Conservation (phyloP, 129 eudicot genomes). For the Scalesia atractyloides region DNA sequence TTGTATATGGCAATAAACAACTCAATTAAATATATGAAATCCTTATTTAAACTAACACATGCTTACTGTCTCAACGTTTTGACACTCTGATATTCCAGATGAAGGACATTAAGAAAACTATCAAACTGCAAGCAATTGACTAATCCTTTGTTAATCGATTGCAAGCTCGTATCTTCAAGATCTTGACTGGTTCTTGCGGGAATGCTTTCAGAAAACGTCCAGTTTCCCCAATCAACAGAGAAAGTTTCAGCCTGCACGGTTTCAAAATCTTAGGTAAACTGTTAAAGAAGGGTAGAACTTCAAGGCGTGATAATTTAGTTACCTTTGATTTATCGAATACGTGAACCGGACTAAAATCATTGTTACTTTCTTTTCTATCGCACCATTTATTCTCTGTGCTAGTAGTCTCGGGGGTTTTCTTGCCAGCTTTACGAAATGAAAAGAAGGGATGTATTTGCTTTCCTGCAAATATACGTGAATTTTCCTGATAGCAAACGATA, state of each 20-base stretch:
- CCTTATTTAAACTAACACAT: conserved; percentile 11
- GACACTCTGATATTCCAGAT: conserved; percentile 33
- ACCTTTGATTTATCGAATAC: conserved; percentile 75
- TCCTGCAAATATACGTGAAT: conserved; percentile 83
- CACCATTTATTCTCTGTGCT: conserved; percentile 48
- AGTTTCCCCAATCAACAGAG: conserved; percentile 74
- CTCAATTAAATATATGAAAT: background rate
- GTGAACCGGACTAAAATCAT: conserved; percentile 65
- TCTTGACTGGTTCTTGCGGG: conserved; percentile 24
- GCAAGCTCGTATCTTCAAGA: conserved; percentile 33
- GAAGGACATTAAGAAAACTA: conserved; percentile 35
- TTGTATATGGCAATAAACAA: conserved; percentile 1
- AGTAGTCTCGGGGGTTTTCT: conserved; percentile 47
- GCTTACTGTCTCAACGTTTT: conserved; percentile 38
- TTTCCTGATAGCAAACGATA: conserved; percentile 62
- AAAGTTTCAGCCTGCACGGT: conserved; percentile 53
- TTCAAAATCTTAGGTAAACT: conserved; percentile 2
- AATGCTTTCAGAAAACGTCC: conserved; percentile 55
- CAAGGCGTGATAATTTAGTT: conserved; percentile 21
- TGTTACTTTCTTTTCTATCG: conserved; percentile 47
- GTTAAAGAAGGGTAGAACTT: background rate
- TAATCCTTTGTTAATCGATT: conserved; percentile 43
- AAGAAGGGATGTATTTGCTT: conserved; percentile 89
- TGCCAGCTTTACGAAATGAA: conserved; percentile 54
- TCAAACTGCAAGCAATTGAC: conserved; percentile 61